These are phyloP conservation scores for Vigna hirtella DNA, from an alignment of 306 rosid species.

Conservation along the genomic window DNA sequence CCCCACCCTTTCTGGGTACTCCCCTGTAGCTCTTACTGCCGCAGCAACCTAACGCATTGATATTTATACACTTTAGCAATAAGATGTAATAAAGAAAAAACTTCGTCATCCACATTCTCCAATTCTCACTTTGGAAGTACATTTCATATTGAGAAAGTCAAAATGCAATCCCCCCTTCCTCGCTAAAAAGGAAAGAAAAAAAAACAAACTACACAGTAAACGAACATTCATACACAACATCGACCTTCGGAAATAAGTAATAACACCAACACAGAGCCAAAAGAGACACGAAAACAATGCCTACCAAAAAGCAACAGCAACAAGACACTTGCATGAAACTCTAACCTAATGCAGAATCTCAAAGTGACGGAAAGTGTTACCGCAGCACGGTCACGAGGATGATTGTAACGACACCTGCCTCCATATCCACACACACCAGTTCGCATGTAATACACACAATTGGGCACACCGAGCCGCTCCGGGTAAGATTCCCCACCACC, in stretches of 20 bases:
- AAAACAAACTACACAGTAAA: neutral
- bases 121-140: neutral
- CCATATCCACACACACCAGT: constrained; percentile 92
- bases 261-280: neutral
- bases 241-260: neutral
- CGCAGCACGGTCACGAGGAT: constrained; percentile 91
- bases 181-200: neutral
- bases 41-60: constrained; percentile 69
- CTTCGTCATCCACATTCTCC: neutral
- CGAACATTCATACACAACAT: neutral
- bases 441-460: constrained; percentile 86
- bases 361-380: constrained; percentile 51
- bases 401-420: constrained; percentile 82
- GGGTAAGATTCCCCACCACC: constrained; percentile 71
- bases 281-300: neutral
- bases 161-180: neutral
- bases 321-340: constrained; percentile 28
- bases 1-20: constrained; percentile 87
- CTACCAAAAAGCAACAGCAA: constrained; percentile 1
- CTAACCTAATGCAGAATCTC: constrained; percentile 41
- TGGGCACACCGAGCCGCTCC: constrained; percentile 77
- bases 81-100: constrained; percentile 1
- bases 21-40: constrained; percentile 92
- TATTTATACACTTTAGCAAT: constrained; percentile 16
- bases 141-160: constrained; percentile 8